Evolutionary conservation across 768 basidiomycete species (phyloP).

Genomic region (Lactifluus hygrophoroides): DNA sequence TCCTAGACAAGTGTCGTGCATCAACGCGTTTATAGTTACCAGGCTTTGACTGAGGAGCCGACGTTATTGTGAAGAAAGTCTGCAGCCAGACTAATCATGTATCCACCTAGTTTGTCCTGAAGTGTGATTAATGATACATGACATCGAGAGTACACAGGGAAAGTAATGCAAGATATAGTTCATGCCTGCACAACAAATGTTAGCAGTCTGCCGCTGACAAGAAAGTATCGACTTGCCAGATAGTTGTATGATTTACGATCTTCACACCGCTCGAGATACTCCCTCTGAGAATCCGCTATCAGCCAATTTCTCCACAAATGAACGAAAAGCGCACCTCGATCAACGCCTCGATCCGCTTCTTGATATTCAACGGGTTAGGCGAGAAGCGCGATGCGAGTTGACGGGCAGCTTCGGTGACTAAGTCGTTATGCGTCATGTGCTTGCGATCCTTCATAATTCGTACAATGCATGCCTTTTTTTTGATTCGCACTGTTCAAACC

Average conservation of each 20-base stretch:
- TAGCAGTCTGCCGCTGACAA: not conserved
- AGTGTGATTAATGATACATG: constrained; percentile 1
- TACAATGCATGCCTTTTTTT: constrained; percentile 88
- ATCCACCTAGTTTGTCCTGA: not conserved
- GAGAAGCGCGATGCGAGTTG: constrained; percentile 80
- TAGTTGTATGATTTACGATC: constrained; percentile 88
- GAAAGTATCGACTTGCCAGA: constrained; percentile 32
- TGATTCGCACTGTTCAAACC: not conserved
- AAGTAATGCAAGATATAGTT: constrained; percentile 12
- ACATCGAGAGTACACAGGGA: constrained; percentile 2
- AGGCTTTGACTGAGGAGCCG: no score
- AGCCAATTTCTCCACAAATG: not conserved
- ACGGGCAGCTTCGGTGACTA: constrained; percentile 83
- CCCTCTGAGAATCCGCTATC: constrained; percentile 45
- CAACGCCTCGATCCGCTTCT: constrained; percentile 85
- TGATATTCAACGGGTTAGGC: constrained; percentile 80
- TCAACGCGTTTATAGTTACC: no score
- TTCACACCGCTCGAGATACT: constrained; percentile 86
- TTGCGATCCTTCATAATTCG: constrained; percentile 97
- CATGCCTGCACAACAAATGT: constrained; percentile 5
- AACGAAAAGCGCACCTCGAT: constrained; percentile 63
- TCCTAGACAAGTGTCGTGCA: not conserved
- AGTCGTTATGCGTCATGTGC: constrained; percentile 76
- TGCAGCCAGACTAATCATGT: not conserved
- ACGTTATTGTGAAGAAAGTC: not conserved